A percentile compares a stretch with the other conserved stretches of the same genome.
Evolutionary conservation across 345 rosid genomes (phyloP).

Genomic region (Turritis glabra): DNA sequence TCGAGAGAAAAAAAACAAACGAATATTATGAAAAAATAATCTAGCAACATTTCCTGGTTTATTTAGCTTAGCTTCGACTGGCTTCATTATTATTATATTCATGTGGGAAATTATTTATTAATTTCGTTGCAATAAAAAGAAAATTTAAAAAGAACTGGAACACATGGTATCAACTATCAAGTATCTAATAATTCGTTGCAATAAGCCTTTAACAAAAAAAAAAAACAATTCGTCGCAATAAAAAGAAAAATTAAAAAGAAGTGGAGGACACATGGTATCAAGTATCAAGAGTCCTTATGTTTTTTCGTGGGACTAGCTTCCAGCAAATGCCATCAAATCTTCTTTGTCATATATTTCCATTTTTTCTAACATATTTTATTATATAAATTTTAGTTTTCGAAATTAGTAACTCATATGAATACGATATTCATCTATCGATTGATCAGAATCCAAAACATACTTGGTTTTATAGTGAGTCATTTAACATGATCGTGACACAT

Average conservation of each 20-base stretch:
- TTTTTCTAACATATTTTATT: not conserved
- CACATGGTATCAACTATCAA: constrained; percentile 22
- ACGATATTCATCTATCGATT: no score
- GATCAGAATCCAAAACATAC: no score
- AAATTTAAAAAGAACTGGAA: constrained; percentile 2
- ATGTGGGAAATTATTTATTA: not conserved
- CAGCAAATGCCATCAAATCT: constrained; percentile 37
- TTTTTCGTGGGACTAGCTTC: constrained; percentile 28
- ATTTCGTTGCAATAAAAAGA: not conserved
- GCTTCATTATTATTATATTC: constrained; percentile 9
- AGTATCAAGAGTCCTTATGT: constrained; percentile 9
- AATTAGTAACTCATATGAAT: no score
- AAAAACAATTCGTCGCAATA: not conserved
- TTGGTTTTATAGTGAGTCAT: no score
- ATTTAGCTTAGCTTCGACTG: constrained; percentile 3
- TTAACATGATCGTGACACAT: no score
- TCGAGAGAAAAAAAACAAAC: not conserved
- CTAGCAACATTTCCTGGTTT: no score
- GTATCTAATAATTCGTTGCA: not conserved
- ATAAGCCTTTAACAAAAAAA: no score
- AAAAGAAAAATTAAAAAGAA: not conserved
- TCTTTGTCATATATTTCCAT: constrained; percentile 19
- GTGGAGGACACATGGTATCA: constrained; percentile 25
- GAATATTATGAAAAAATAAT: no score
- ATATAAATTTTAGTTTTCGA: no score